A percentile compares a stretch with the other conserved stretches of the same genome.
These are phyloP conservation scores for Apium graveolens DNA, from an alignment of 129 eudicot genomes.

Conservation along the genomic window DNA sequence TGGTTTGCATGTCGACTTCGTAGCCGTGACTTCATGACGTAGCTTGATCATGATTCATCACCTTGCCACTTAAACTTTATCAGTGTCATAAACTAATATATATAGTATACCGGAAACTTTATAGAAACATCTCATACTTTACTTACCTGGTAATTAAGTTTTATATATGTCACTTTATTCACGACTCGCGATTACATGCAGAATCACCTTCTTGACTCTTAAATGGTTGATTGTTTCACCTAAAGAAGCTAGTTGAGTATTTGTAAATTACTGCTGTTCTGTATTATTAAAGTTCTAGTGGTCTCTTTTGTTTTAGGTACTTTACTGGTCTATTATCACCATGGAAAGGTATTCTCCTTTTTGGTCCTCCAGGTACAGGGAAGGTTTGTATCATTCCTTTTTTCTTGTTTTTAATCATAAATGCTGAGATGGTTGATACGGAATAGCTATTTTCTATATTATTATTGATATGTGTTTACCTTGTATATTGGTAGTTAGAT, in stretches of 20 bases:
- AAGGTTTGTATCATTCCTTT: slow-evolving; percentile 41
- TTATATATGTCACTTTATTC: neutral
- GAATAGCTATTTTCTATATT: neutral
- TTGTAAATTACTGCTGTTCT: neutral
- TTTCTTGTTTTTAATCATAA: neutral
- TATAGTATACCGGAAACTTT: neutral
- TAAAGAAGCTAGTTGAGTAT: neutral
- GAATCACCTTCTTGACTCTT: neutral
- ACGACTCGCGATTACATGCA: neutral
- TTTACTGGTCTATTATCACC: slow-evolving; percentile 95
- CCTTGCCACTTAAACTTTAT: neutral
- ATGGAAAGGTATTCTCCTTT: slow-evolving; percentile 99
- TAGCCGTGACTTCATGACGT: neutral
- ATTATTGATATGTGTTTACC: no score
- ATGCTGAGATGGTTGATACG: neutral
- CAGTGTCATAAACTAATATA: neutral
- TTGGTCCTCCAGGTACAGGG: slow-evolving; percentile 99
- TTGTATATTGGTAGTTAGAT: no score
- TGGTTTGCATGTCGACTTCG: neutral
- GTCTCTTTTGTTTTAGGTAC: slow-evolving; percentile 46
- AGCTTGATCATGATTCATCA: neutral
- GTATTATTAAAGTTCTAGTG: neutral
- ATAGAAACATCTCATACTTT: neutral
- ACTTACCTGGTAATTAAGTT: neutral
- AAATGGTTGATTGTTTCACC: neutral